Conservation (phyloP, 2,329 filamentous ascomycete species). For the Alternaria triticimaculans region DNA sequence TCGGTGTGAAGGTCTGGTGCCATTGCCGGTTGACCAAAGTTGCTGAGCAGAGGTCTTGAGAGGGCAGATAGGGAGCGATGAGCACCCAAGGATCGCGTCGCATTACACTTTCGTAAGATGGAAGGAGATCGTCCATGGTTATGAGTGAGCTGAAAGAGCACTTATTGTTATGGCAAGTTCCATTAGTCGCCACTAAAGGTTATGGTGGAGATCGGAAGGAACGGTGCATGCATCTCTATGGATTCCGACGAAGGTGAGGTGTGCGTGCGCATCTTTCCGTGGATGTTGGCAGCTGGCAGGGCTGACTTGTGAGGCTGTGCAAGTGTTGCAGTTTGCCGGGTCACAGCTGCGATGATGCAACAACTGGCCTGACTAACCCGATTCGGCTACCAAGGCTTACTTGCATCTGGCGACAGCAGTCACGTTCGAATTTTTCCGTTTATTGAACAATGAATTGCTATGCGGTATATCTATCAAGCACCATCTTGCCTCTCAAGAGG, state of each 20-base stretch:
- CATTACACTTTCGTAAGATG: conserved; percentile 66
- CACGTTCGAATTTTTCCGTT: not conserved
- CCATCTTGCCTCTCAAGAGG: not conserved
- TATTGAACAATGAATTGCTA: not conserved
- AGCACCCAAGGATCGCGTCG: conserved; percentile 62
- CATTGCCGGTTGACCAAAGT: conserved; percentile 64
- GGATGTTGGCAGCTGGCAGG: not conserved
- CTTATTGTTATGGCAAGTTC: not conserved
- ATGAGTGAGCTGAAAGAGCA: not conserved
- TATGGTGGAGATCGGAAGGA: not conserved
- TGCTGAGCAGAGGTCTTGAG: conserved; percentile 62
- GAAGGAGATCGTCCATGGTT: conserved; percentile 63
- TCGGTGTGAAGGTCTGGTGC: conserved; percentile 64
- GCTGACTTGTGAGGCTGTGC: conserved; percentile 12
- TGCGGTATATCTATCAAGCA: not conserved
- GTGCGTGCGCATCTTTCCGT: not conserved
- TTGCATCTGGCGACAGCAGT: not conserved
- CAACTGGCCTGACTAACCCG: not conserved
- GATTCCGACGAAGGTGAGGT: not conserved
- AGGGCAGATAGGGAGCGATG: conserved; percentile 63
- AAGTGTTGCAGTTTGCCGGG: not conserved
- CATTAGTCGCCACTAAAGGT: not conserved
- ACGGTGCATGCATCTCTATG: not conserved
- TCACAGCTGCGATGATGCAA: conserved; percentile 11
- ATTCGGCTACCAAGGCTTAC: not conserved